Conservation (phyloP, 306 rosid genomes). For the Vigna radiata region DNA sequence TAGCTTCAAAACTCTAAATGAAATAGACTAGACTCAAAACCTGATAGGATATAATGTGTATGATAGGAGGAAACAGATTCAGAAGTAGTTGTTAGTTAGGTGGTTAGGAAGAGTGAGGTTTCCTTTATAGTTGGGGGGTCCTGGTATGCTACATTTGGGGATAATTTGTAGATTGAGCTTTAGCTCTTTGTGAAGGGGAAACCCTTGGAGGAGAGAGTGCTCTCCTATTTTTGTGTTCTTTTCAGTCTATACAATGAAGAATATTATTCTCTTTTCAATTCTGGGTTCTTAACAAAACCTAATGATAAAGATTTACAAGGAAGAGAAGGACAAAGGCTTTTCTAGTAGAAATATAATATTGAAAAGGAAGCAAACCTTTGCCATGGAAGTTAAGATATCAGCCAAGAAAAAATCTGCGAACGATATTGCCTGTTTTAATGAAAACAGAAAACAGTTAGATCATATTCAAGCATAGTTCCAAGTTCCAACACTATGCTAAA, state of each 20-base stretch:
- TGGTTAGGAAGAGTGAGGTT: no score
- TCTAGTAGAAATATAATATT: conserved; percentile 27
- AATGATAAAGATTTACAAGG: conserved; percentile 35
- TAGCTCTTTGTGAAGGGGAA: no score
- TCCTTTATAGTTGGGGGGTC: no score
- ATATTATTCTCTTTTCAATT: no score
- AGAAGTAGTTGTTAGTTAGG: no score
- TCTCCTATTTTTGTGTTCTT: no score
- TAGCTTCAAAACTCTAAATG: conserved; percentile 12
- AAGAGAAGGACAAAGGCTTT: conserved; percentile 29
- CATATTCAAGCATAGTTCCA: conserved; percentile 42
- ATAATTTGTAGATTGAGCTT: no score
- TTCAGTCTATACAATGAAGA: no score
- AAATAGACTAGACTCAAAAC: conserved; percentile 29
- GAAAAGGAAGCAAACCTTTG: conserved; percentile 68
- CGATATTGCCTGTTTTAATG: conserved; percentile 81
- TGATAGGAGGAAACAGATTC: no score
- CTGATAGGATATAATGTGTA: background rate
- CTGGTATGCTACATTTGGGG: no score
- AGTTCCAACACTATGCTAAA: conserved; percentile 34
- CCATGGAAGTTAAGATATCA: conserved; percentile 97
- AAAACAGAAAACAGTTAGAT: conserved; percentile 46
- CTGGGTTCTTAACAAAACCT: background rate
- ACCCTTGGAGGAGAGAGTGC: no score
- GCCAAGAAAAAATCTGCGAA: conserved; percentile 94